Conservation (phyloP, 2,329 filamentous ascomycete species). For the Cladophialophora yegresii region DNA sequence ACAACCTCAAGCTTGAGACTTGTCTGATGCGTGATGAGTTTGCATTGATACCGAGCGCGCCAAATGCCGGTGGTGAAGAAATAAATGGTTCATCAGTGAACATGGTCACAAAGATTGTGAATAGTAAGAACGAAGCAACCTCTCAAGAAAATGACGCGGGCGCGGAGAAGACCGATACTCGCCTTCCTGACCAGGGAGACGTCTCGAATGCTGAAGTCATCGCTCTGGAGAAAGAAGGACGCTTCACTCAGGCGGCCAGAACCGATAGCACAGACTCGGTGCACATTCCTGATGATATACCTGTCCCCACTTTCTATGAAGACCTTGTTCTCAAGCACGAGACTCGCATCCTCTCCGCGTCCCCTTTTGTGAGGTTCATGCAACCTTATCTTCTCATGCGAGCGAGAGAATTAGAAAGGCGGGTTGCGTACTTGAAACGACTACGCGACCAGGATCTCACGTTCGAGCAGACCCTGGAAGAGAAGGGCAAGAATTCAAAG, state of each 20-base stretch:
- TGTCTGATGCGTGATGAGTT: slow-evolving; percentile 92
- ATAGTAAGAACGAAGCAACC: slow-evolving; percentile 1
- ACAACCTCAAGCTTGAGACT: slow-evolving; percentile 94
- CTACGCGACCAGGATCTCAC: slow-evolving; percentile 69
- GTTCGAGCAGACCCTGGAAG: slow-evolving; percentile 52
- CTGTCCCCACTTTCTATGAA: slow-evolving; percentile 89
- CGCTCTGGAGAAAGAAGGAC: slow-evolving; percentile 24
- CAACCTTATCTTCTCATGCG: slow-evolving; percentile 92
- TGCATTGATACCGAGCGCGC: slow-evolving; percentile 67
- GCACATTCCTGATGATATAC: slow-evolving; percentile 72
- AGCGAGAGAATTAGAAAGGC: slow-evolving; percentile 84
- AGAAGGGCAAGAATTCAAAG: slow-evolving; percentile 66
- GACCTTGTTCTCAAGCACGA: slow-evolving; percentile 92
- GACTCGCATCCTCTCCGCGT: slow-evolving; percentile 90
- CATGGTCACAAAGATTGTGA: not conserved
- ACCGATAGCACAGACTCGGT: slow-evolving; percentile 51
- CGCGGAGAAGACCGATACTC: slow-evolving; percentile 24
- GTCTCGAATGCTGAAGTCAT: slow-evolving; percentile 30
- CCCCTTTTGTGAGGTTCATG: slow-evolving; percentile 92
- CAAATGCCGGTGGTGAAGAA: slow-evolving; percentile 17
- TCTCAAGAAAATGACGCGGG: slow-evolving; percentile 19
- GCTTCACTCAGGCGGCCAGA: slow-evolving; percentile 23
- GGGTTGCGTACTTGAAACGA: slow-evolving; percentile 76
- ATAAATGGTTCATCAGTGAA: slow-evolving; percentile 2
- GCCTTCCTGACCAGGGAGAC: slow-evolving; percentile 10